Evolutionary conservation across 1,284 basidiomycete species (phyloP), one percentile per base, ranked within the genome.

Genomic region (Pseudozyma flocculosa): DNA sequence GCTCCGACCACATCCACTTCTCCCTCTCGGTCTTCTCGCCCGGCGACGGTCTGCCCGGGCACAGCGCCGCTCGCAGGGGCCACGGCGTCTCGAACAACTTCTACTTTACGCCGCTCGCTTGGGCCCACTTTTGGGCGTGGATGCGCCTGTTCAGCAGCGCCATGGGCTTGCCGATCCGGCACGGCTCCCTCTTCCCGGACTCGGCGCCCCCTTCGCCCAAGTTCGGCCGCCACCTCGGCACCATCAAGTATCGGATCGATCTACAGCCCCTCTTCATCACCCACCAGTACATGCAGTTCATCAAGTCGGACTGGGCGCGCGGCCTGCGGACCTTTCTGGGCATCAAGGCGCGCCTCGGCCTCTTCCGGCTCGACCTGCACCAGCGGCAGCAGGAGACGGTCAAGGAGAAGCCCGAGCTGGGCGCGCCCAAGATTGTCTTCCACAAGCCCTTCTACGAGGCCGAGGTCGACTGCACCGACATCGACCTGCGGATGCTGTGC

Each of bases 381-480:
- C 92, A 96, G 79, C 84, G 92, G 49, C 88, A 90, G 63, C 88
- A 94, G 78, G 91, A 94, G 80, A 80, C 78, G 21, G 50, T 75
- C 36, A 75, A 80, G 18, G 82, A 83, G 41, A 63, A 63, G 4
- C 72, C 73, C 10, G 74, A 76, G 45, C 61, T 74, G 37, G 67
- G 59, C 11, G 72, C 68, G 29, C 68, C 68, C 1, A 24, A 87
- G 87, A 76, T 61, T 34, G 55, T 60, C 32, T 66, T 74, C 41
- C 88, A 89, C 79, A 96, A 95, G 77, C 86, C 89, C 2, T 92
- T 97, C 80, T 92, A 92, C 73, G 88, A 90, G n/a, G 88, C 88
- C 30, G 92, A 96, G 79, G 84, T 94, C 8, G 85, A 90, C 32
- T 81, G 92, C 68, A 86, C 86, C 71, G 84, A 86, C 8, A 80